Evolutionary conservation across 75 land plant species (phyloP), one percentile per base, ranked within the genome.

Genomic region (Picea glauca): DNA sequence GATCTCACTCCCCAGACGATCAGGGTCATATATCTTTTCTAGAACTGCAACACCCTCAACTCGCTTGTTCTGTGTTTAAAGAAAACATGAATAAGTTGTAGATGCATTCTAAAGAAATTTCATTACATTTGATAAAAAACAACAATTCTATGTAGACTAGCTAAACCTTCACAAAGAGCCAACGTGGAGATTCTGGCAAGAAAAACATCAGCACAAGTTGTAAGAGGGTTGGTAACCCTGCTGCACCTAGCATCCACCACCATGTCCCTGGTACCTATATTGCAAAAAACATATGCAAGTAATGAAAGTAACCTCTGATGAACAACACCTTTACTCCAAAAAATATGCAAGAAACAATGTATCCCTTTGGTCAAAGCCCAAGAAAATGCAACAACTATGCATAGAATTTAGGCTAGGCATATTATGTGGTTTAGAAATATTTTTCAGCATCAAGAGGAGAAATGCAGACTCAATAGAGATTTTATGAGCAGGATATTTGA

Each of bases 211-310:
- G n/a, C n/a, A 78, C 30, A 21, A 91, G 86, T 81, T 94, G 92
- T 57, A 87, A 4, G 50, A 94, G 58, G 33, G 96, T 89, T 72
- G 92, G 96, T 56, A 91, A 58, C 74, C 77, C 92, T 64, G 94
- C 77, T 56, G 85, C 89, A 23, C 94, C 96, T 26, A 94, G 94
- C 96, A 94, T 94, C 94, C 91, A 91, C 1, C 91, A 81, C 94
- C 96, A 94, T 78, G 92, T 94, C 26, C 94, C 94, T 50, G 80
- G 78, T 3, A 91, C 96, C 96, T 93, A 74, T 6, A 79, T 64
- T 18, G 13, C 13, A 58, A 78, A 31, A 23, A 43, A 40, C 32
- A 4, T 40, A 43, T 4, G 17, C 56, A 40, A 13, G n/a, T 30
- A n/a, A 11, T 35, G 1, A 13, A 46, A 40, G 12, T 5, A 38